phyloP scores from a whole-genome alignment of 371 early-diverging fungal species.

The Batkoa obscura region DNA sequence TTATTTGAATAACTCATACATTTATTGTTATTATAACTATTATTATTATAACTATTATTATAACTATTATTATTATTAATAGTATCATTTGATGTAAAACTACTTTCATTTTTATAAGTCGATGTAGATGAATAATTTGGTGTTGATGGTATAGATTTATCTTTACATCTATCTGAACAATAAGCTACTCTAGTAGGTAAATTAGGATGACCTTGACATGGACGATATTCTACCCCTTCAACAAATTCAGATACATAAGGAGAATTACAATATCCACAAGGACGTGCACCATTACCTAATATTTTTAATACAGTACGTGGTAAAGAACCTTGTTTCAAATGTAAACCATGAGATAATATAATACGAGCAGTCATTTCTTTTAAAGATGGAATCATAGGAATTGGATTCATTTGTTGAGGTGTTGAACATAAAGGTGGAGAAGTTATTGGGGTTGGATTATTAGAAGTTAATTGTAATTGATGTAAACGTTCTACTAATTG shows the following conservation, averaged over 20 bases:
- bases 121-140: background rate
- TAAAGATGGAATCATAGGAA: constrained; percentile 16
- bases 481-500: background rate
- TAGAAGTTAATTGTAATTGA: background rate
- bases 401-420: too few species aligned
- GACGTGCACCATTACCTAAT: constrained; percentile 13
- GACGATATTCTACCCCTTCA: constrained; percentile 10
- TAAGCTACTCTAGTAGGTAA: background rate
- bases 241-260: constrained; percentile 41
- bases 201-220: background rate
- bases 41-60: too few species aligned
- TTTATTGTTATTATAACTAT: background rate
- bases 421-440: too few species aligned
- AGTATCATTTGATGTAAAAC: too few species aligned
- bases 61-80: too few species aligned
- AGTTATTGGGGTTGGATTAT: background rate
- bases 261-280: constrained; percentile 23
- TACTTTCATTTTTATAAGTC: too few species aligned
- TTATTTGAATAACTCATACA: background rate
- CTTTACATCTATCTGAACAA: background rate
- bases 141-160: background rate
- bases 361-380: constrained; percentile 17
- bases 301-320: background rate
- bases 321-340: constrained; percentile 9
- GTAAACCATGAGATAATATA: constrained; percentile 10